Percentiles rank a stretch among this genome's conserved stretches.
Evolutionary conservation across 2,329 filamentous ascomycete genomes (phyloP).

Genomic region (Apiospora rasikravindrae): DNA sequence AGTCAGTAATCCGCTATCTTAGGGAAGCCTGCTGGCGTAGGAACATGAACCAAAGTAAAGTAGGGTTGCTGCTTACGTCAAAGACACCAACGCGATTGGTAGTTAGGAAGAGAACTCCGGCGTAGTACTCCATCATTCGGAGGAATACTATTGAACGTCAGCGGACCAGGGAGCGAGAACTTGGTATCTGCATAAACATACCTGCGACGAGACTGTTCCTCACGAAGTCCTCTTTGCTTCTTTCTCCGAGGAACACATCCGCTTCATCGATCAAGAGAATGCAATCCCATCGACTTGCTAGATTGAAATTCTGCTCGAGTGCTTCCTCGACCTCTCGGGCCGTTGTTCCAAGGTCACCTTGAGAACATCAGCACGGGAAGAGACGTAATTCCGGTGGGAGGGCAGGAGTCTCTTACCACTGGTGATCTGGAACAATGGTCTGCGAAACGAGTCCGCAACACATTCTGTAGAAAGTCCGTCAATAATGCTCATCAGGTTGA

Average conservation of each 20-base stretch:
- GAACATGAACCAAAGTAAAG: too few species aligned
- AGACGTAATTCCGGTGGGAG: too few species aligned
- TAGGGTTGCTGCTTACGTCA: too few species aligned
- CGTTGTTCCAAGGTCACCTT: neutral
- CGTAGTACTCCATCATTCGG: conserved; percentile 22
- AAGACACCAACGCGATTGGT: conserved; percentile 19
- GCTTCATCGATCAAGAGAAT: conserved; percentile 37
- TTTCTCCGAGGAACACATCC: conserved; percentile 41
- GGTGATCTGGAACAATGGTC: neutral
- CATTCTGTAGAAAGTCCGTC: neutral
- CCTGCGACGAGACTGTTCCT: conserved; percentile 26
- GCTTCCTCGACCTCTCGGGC: neutral
- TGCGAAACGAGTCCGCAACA: neutral
- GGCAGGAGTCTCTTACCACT: neutral
- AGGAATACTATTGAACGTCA: conserved; percentile 25
- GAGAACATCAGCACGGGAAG: neutral
- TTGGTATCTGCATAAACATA: too few species aligned
- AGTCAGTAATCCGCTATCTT: too few species aligned
- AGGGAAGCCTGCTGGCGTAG: too few species aligned
- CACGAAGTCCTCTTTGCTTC: conserved; percentile 27
- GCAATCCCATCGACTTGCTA: neutral
- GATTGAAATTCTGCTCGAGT: neutral
- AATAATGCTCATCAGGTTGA: neutral
- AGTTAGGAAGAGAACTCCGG: conserved; percentile 20
- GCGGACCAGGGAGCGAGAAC: too few species aligned